Percentiles rank a stretch among this genome's conserved stretches.
Conservation (phyloP, 2,329 filamentous ascomycete genomes). For the Ceratocystis alfenasii region DNA sequence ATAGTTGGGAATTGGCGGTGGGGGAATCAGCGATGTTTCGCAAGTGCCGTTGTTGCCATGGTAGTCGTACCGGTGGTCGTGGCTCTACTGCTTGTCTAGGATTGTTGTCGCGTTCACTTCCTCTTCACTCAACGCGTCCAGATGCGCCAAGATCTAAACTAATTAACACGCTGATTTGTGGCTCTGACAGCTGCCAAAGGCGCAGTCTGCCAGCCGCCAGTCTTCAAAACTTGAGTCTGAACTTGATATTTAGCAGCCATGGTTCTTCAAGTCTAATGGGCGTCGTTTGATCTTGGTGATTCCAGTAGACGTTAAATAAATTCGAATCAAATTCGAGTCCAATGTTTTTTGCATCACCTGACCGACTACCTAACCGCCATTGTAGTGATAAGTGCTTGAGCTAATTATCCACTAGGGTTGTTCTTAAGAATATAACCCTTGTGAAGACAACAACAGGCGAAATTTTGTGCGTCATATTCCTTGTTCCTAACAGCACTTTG, state of each 20-base stretch:
- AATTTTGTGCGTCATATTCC: too few relatives aligned
- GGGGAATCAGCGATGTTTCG: background rate
- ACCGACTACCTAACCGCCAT: too few relatives aligned
- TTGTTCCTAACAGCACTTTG: too few relatives aligned
- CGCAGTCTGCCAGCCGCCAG: background rate
- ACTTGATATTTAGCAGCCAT: background rate
- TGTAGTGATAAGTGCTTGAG: too few relatives aligned
- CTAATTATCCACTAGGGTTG: too few relatives aligned
- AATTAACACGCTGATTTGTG: background rate
- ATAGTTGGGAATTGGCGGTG: background rate
- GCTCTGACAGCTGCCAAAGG: background rate
- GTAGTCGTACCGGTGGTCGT: background rate
- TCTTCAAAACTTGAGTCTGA: background rate
- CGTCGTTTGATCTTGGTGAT: too few relatives aligned
- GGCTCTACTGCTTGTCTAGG: background rate
- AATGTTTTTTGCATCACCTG: too few relatives aligned
- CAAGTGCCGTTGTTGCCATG: conserved; percentile 1
- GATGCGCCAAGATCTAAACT: background rate
- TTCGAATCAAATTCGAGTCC: too few relatives aligned
- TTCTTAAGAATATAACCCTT: too few relatives aligned
- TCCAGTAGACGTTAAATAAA: too few relatives aligned
- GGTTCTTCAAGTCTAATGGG: too few relatives aligned
- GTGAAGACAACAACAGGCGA: too few relatives aligned
- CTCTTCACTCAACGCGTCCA: conserved; percentile 1
- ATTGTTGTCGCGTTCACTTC: background rate